Conservation (phyloP, 495 filamentous ascomycete genomes). For the Penicillium egyptiacum region DNA sequence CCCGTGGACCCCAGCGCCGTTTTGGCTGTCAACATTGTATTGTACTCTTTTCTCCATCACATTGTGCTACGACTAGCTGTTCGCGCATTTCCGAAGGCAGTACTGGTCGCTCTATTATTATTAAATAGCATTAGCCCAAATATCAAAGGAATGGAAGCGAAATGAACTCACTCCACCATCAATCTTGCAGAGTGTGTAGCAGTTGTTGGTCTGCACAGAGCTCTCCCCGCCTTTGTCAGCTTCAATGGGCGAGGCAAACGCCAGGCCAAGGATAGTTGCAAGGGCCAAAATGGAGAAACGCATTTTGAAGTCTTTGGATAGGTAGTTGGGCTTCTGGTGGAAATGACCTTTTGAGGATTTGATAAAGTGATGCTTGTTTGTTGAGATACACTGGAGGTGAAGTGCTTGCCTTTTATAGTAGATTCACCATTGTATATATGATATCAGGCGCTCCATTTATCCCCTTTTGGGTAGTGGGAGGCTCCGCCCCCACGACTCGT, state of each 20-base stretch:
- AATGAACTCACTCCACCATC: neutral
- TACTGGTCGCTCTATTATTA: too few relatives aligned
- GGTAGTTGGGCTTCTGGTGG: neutral
- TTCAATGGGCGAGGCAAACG: neutral
- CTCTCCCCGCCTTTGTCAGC: neutral
- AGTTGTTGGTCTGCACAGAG: neutral
- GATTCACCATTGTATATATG: neutral
- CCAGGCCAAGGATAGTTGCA: neutral
- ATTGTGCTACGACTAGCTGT: neutral
- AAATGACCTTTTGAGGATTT: neutral
- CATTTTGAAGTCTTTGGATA: neutral
- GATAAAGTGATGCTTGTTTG: neutral
- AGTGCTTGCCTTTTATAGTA: neutral
- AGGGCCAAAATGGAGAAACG: neutral
- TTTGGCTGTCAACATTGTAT: too few relatives aligned
- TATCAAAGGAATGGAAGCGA: neutral
- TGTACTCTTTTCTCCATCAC: neutral
- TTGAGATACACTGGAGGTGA: too few relatives aligned
- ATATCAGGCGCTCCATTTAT: neutral
- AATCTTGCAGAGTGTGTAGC: conserved; percentile 2
- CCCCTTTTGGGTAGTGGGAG: neutral
- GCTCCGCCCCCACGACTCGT: neutral
- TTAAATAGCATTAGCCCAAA: neutral
- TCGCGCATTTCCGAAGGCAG: neutral
- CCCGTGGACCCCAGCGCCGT: too few relatives aligned